Evolutionary conservation across 176 grass and related monocot species (phyloP).

Genomic region (Avena atlantica): DNA sequence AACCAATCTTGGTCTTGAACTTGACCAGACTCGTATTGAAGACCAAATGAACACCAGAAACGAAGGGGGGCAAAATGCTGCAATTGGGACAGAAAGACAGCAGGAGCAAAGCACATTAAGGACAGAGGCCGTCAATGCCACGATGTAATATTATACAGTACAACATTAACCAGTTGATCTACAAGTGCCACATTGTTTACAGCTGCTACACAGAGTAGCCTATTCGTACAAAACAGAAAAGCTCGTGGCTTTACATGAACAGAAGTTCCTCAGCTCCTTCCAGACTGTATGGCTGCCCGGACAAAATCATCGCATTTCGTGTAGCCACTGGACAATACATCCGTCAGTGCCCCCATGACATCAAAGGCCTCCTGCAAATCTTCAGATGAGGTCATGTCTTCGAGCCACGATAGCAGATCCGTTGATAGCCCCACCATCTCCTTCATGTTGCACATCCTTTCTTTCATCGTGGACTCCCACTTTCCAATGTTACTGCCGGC

Average conservation of each 20-base stretch:
- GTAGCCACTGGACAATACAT: conserved; percentile 68
- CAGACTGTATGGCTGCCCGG: conserved; percentile 56
- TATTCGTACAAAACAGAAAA: conserved; percentile 40
- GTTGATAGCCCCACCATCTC: conserved; percentile 80
- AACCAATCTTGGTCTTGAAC: not conserved
- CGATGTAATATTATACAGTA: not conserved
- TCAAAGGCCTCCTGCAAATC: conserved; percentile 96
- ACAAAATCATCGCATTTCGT: conserved; percentile 83
- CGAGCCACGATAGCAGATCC: conserved; percentile 80
- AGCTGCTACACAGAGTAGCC: conserved; percentile 18
- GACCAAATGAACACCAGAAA: not conserved
- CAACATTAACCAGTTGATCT: conserved; percentile 13
- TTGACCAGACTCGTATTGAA: not conserved
- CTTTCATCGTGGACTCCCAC: conserved; percentile 92
- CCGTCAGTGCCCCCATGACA: conserved; percentile 70
- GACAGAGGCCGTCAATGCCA: conserved; percentile 15
- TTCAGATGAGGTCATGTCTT: conserved; percentile 76
- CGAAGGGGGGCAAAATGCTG: not conserved
- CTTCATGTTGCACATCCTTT: conserved; percentile 86
- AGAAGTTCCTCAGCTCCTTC: conserved; percentile 35
- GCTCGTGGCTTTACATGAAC: conserved; percentile 10
- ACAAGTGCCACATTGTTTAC: conserved; percentile 37
- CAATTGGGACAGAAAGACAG: not conserved
- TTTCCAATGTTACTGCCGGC: conserved; percentile 38
- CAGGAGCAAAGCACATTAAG: not conserved